Evolutionary conservation across 2,329 filamentous ascomycete species (phyloP), one percentile per base, ranked within the genome.

Genomic region (Trichoderma sp.): DNA sequence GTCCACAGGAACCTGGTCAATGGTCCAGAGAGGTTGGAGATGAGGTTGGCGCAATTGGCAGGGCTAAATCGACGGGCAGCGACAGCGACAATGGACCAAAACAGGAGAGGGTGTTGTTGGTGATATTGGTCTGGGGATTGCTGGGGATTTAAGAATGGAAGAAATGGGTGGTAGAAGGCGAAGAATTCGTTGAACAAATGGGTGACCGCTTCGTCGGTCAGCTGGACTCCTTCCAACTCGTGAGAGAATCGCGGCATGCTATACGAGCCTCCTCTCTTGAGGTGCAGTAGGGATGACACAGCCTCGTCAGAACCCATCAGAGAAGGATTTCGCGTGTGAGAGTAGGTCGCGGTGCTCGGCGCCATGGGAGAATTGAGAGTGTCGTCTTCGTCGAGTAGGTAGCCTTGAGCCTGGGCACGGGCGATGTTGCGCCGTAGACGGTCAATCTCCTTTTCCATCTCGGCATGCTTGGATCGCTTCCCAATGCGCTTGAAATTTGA

Each of bases 371-470:
- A 92, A 78, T 90, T 87, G 64, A 90, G 84, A 72, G 90, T 88
- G 60, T 91, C 88, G 60, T 91, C 86, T 12, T 89, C 89, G 24
- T 89, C 89, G 4, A 89, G 79, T 16, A 87, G 80, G 78, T 87
- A 92, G 75, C 91, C 91, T 79, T 92, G 89, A 24, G 87, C 80
- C 79, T 90, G 88, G 76, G 92, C 91, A 77, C 88, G 87, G 75
- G 89, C 85, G 77, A 93, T 87, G 79, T 88, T 90, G 63, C 91
- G 89, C 69, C 91, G 89, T 78, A 93, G 84, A 77, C 87, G 90
- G 75, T 94, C 93, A 80, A 95, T 94, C 83, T 95, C 93, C 84
- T 92, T 93, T 82, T 95, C 93, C 93, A 95, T 95, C 85, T 95
- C 94, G 80, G 93, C 93, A 84, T 96, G 93, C 83, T 94, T 93